phyloP scores from a whole-genome alignment of 2,329 filamentous ascomycete species.

The Cadophora malorum region DNA sequence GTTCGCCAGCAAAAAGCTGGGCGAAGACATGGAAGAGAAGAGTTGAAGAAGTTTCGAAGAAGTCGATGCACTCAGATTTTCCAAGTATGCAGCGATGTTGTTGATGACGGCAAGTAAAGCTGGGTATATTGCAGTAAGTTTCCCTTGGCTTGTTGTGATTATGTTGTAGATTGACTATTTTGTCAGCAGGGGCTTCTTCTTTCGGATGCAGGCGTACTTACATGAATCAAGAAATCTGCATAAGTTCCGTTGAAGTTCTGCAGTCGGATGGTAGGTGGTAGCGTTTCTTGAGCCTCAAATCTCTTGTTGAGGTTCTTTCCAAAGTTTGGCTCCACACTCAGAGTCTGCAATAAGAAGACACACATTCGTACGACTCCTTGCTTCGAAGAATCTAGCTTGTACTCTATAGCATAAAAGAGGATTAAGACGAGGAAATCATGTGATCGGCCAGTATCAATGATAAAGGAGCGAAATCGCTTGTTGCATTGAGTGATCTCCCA shows the following conservation, averaged over 20 bases:
- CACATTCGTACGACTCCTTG: conserved; percentile 96
- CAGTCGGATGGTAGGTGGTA: conserved; percentile 82
- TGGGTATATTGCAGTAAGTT: conserved; percentile 88
- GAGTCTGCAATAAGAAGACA: conserved; percentile 92
- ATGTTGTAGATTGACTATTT: conserved; percentile 86
- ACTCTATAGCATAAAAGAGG: conserved; percentile 90
- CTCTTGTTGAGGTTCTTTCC: conserved; percentile 86
- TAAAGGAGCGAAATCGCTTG: conserved; percentile 94
- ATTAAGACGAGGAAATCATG: conserved; percentile 93
- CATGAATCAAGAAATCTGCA: conserved; percentile 91
- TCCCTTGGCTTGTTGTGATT: conserved; percentile 90
- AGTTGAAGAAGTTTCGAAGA: conserved; percentile 86
- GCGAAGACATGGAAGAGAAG: conserved; percentile 90
- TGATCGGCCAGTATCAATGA: conserved; percentile 91
- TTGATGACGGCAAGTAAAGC: conserved; percentile 91
- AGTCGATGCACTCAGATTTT: conserved; percentile 75
- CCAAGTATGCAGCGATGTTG: conserved; percentile 86
- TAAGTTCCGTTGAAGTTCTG: conserved; percentile 87
- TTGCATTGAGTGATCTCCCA: conserved; percentile 99
- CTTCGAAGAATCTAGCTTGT: conserved; percentile 83
- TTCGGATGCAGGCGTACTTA: conserved; percentile 50
- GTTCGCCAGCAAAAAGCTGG: conserved; percentile 89
- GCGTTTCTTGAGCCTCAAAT: conserved; percentile 86
- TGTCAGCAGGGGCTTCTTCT: conserved; percentile 37
- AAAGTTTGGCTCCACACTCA: conserved; percentile 92